Percentiles rank a stretch among this genome's conserved stretches.
phyloP scores from a whole-genome alignment of 352 stramenopile genomes.

The Phytophthora brassicae region DNA sequence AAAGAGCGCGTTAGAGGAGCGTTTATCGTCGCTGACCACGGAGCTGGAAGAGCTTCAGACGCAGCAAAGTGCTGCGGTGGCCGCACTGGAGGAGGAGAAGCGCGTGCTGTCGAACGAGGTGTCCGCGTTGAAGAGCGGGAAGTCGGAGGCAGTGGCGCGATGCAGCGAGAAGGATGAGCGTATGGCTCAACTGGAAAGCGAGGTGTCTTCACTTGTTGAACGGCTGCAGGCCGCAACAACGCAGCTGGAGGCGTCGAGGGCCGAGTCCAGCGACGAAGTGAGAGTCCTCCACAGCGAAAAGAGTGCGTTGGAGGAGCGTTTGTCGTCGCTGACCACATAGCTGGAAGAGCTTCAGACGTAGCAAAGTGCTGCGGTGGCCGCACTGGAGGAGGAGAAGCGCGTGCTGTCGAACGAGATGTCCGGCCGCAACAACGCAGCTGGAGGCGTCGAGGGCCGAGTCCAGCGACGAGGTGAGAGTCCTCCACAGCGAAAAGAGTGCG shows the following conservation, averaged over 20 bases:
- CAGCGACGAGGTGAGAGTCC: slow-evolving; percentile 19
- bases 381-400: slow-evolving; percentile 21
- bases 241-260: slow-evolving; percentile 20
- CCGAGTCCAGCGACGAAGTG: slow-evolving; percentile 20
- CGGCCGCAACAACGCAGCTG: slow-evolving; percentile 18
- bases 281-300: slow-evolving; percentile 20
- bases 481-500: slow-evolving; percentile 19
- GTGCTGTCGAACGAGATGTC: slow-evolving; percentile 14
- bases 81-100: slow-evolving; percentile 22
- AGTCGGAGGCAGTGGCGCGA: too few species aligned
- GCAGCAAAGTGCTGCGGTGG: slow-evolving; percentile 13
- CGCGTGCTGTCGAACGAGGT: slow-evolving; percentile 14
- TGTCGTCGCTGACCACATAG: slow-evolving; percentile 13
- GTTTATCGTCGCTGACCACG: slow-evolving; percentile 12
- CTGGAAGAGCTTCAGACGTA: slow-evolving; percentile 5
- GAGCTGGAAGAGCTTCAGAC: slow-evolving; percentile 7
- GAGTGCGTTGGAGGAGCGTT: slow-evolving; percentile 10
- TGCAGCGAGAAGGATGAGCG: too few species aligned
- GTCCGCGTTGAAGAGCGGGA: too few species aligned
- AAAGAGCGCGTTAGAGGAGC: slow-evolving; percentile 15
- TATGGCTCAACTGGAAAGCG: background rate
- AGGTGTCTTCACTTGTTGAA: background rate
- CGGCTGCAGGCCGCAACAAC: slow-evolving; percentile 5
- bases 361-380: slow-evolving; percentile 12
- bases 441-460: slow-evolving; percentile 15